phyloP scores from a whole-genome alignment of 371 early-diverging fungal genomes.

The Coemansia sp. region DNA sequence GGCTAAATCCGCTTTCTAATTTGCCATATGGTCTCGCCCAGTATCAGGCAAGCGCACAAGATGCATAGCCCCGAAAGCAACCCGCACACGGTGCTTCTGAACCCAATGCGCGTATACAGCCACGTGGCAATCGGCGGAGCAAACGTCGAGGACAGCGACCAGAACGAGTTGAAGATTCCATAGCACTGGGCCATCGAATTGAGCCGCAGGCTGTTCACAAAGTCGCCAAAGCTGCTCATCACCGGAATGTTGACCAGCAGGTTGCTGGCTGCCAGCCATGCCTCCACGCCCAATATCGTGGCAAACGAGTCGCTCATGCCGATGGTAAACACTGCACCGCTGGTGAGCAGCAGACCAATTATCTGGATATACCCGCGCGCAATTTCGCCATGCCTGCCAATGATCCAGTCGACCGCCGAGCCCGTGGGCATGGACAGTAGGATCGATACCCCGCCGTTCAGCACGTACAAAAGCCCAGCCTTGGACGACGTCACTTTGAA shows the following conservation, averaged over 20 bases:
- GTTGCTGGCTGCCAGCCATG: conserved; percentile 15
- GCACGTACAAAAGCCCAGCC: conserved; percentile 29
- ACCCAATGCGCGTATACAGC: conserved; percentile 37
- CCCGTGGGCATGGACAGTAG: conserved; percentile 28
- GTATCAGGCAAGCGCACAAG: conserved; percentile 13
- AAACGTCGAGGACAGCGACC: conserved; percentile 31
- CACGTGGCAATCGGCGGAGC: conserved; percentile 45
- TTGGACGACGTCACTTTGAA: conserved; percentile 29
- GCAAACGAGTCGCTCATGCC: conserved; percentile 34
- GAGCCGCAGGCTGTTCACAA: conserved; percentile 38
- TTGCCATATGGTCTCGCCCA: conserved; percentile 9
- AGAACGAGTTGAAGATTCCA: conserved; percentile 39
- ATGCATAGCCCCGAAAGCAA: conserved; percentile 23
- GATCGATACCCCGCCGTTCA: conserved; percentile 36
- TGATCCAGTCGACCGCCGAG: conserved; percentile 23
- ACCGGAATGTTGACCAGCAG: conserved; percentile 43
- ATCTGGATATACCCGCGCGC: conserved; percentile 27
- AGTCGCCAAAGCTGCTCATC: conserved; percentile 50
- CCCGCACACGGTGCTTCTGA: conserved; percentile 20
- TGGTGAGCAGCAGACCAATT: conserved; percentile 15
- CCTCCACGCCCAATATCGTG: conserved; percentile 14
- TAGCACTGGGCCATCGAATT: conserved; percentile 46
- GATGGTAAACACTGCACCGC: conserved; percentile 21
- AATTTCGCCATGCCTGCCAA: conserved; percentile 21
- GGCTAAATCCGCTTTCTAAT: neutral